Evolutionary conservation across 2,329 filamentous ascomycete species (phyloP).

Genomic region (Hymenoscyphus albidus): DNA sequence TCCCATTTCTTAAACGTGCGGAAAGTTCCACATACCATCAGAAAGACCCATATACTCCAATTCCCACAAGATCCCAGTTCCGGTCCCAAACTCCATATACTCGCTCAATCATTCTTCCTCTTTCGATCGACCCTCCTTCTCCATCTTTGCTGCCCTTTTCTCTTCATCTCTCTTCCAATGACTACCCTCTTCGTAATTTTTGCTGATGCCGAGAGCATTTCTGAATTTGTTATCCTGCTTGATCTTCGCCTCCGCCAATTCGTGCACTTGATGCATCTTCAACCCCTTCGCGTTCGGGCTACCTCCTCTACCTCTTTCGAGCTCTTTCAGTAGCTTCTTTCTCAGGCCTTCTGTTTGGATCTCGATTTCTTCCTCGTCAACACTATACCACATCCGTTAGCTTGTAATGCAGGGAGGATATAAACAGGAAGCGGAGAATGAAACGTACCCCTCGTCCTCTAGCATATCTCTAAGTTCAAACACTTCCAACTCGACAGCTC

Average conservation of each 20-base stretch:
- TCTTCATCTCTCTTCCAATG: slow-evolving; percentile 86
- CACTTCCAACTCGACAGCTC: slow-evolving; percentile 88
- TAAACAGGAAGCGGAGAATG: not conserved
- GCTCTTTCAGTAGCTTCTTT: slow-evolving; percentile 51
- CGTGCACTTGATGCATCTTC: slow-evolving; percentile 93
- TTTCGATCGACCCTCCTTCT: slow-evolving; percentile 23
- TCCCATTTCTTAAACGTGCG: not conserved
- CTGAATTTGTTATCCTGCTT: slow-evolving; percentile 87
- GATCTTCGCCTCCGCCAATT: slow-evolving; percentile 93
- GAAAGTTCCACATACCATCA: not conserved
- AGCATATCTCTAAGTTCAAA: slow-evolving; percentile 84
- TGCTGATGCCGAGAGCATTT: slow-evolving; percentile 80
- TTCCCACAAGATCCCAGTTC: slow-evolving; percentile 4
- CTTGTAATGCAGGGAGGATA: too few species aligned
- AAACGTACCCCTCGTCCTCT: slow-evolving; percentile 77
- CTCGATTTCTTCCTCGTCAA: slow-evolving; percentile 91
- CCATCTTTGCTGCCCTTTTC: slow-evolving; percentile 46
- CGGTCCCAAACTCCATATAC: not conserved
- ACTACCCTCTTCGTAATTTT: slow-evolving; percentile 78
- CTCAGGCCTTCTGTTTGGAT: slow-evolving; percentile 63
- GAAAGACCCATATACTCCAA: not conserved
- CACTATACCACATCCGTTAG: slow-evolving; percentile 41
- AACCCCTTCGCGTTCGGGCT: slow-evolving; percentile 52
- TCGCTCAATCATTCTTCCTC: not conserved
- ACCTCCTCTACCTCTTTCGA: slow-evolving; percentile 36